These are phyloP conservation scores for Neurospora terricola DNA, from an alignment of 495 filamentous ascomycete species.

Conservation along the genomic window DNA sequence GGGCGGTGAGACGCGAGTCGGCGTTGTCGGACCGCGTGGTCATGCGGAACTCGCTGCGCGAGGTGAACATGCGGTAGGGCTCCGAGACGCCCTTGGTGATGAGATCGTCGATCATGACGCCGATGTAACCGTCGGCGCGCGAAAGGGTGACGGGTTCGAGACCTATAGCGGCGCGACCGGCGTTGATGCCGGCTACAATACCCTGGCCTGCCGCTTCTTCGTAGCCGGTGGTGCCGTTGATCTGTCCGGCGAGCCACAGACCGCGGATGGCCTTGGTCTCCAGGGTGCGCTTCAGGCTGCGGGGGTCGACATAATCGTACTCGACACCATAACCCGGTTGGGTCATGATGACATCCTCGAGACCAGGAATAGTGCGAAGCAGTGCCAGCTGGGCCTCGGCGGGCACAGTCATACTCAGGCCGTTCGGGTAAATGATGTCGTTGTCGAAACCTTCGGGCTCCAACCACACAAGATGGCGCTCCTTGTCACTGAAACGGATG, in stretches of 20 bases:
- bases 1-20: constrained; percentile 72
- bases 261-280: constrained; percentile 90
- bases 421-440: constrained; percentile 91
- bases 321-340: constrained; percentile 97
- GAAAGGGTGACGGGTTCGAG: constrained; percentile 55
- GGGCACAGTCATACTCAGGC: constrained; percentile 93
- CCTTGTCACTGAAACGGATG: constrained; percentile 70
- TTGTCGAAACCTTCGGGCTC: constrained; percentile 93
- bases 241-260: constrained; percentile 89
- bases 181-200: constrained; percentile 86
- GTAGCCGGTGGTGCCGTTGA: constrained; percentile 97
- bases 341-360: constrained; percentile 87
- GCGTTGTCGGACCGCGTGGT: constrained; percentile 87
- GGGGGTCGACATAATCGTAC: constrained; percentile 97
- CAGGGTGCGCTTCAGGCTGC: constrained; percentile 71
- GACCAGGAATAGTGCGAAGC: constrained; percentile 71
- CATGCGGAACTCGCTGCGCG: constrained; percentile 91
- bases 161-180: constrained; percentile 64
- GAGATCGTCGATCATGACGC: constrained; percentile 97
- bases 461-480: constrained; percentile 85
- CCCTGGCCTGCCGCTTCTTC: constrained; percentile 95
- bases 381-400: constrained; percentile 74
- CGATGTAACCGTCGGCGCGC: constrained; percentile 90
- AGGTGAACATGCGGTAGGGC: constrained; percentile 98
- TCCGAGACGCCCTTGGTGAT: constrained; percentile 95